phyloP scores from a whole-genome alignment of 1,139 yeast species.

The Kurtzmaniella quercitrusa region DNA sequence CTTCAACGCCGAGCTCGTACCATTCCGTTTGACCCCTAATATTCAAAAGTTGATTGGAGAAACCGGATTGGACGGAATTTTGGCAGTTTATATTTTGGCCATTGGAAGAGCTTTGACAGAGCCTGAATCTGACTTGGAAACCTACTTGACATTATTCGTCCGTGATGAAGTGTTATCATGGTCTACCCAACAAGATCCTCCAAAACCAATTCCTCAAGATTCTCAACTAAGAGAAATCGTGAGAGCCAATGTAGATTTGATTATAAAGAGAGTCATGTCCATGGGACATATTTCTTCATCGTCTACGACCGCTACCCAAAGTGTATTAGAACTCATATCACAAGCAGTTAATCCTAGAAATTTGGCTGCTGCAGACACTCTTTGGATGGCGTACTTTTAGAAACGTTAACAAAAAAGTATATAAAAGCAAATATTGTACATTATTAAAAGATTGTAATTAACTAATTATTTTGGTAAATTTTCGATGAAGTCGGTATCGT shows the following conservation, averaged over 20 bases:
- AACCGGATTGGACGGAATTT: slow-evolving; percentile 84
- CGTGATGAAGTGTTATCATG: slow-evolving; percentile 93
- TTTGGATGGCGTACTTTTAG: slow-evolving; percentile 93
- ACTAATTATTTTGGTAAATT: background rate
- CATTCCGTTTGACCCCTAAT: slow-evolving; percentile 95
- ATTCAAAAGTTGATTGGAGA: slow-evolving; percentile 93
- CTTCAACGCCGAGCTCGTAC: slow-evolving; percentile 92
- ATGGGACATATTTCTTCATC: slow-evolving; percentile 78
- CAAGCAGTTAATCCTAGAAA: slow-evolving; percentile 96
- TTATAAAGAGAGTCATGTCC: slow-evolving; percentile 63
- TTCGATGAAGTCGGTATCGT: background rate
- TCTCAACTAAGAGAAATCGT: slow-evolving; percentile 85
- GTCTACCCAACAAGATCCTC: slow-evolving; percentile 80
- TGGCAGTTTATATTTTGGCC: slow-evolving; percentile 78
- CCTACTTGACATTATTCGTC: slow-evolving; percentile 84
- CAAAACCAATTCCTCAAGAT: slow-evolving; percentile 64
- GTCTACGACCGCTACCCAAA: slow-evolving; percentile 83
- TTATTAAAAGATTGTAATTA: slow-evolving; percentile 1
- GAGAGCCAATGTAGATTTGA: slow-evolving; percentile 79
- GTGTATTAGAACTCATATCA: slow-evolving; percentile 84
- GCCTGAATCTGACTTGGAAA: slow-evolving; percentile 86
- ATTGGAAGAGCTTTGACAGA: slow-evolving; percentile 88
- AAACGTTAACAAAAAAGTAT: background rate
- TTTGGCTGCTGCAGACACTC: slow-evolving; percentile 85
- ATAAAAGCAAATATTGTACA: slow-evolving; percentile 1